Conservation (phyloP, 2,329 filamentous ascomycete genomes). For the Rachicladosporium sp. region DNA sequence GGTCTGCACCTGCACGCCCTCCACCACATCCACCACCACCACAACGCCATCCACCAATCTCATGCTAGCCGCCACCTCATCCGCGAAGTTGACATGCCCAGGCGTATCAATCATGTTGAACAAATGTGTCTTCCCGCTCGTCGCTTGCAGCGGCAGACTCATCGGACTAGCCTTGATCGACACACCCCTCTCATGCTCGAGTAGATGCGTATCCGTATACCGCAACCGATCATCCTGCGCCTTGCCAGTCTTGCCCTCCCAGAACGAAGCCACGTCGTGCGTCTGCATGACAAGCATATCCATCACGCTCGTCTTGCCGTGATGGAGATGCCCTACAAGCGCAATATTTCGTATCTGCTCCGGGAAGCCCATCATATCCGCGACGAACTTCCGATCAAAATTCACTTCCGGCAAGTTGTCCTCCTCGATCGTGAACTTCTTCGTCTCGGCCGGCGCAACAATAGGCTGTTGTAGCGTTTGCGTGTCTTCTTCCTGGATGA, state of each 20-base stretch:
- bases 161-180: slow-evolving; percentile 91
- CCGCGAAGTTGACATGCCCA: slow-evolving; percentile 95
- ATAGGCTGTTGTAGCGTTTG: slow-evolving; percentile 88
- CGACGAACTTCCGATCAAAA: slow-evolving; percentile 85
- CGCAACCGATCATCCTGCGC: slow-evolving; percentile 79
- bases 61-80: slow-evolving; percentile 83
- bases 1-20: slow-evolving; percentile 97
- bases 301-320: slow-evolving; percentile 96
- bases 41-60: slow-evolving; percentile 85
- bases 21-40: slow-evolving; percentile 87
- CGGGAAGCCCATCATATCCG: slow-evolving; percentile 89
- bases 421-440: slow-evolving; percentile 93
- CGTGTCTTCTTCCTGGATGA: slow-evolving; percentile 94
- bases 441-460: slow-evolving; percentile 81
- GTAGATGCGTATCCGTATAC: slow-evolving; percentile 83
- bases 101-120: slow-evolving; percentile 93
- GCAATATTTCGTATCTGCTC: slow-evolving; percentile 90
- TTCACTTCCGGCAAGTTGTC: slow-evolving; percentile 77
- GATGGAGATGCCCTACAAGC: slow-evolving; percentile 83
- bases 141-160: slow-evolving; percentile 79
- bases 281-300: slow-evolving; percentile 96
- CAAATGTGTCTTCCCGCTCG: slow-evolving; percentile 86
- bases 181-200: slow-evolving; percentile 79
- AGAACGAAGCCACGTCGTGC: slow-evolving; percentile 67
- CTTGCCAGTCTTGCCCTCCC: slow-evolving; percentile 70